Base-by-base conservation (phyloP, 495 filamentous ascomycete genomes). In the Aspergillus incahuasiensis region DNA sequence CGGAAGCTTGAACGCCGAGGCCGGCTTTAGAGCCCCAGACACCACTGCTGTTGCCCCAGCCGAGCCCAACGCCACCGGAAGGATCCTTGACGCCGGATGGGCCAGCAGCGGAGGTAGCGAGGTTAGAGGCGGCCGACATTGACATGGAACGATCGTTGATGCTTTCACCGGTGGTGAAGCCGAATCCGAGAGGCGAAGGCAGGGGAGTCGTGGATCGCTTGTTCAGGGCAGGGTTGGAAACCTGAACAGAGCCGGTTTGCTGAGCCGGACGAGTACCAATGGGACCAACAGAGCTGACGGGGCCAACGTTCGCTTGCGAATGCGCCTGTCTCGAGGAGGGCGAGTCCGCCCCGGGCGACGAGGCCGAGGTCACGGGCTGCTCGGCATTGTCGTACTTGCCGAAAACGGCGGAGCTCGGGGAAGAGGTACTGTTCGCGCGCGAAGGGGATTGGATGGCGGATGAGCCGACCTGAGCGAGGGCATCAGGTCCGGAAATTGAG, bases 151-250 rank as follows among this genome's bases (percentile, higher is more conserved):
- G 78, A 58, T 88, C 86, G 44, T 82, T 83, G 5, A 60, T 58
- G 12, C 65, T 70, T 50, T 88, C 84, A 52, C 71, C 70, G 21
- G 78, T 64, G 7, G 80, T 85, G 65, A 91, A 89, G 15, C 89
- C 86, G 61, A 91, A 91, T 18, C 74, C 71, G 34, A 97, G 71
- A 5, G 94, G 92, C 25, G 92, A 96, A 20, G 91, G 89, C 19
- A 97, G 79, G 51, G 94, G 91, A 15, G 92, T 95, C 5, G 87
- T 95, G 1, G 91, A 87, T 22, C 91, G 87, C 79, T 95, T 96
- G 76, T 81, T 89, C 61, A 91, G 68, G 15, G 80, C 81, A 13
- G 85, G 76, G 68, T 91, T 92, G 11, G 70, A 53, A 0, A 74
- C 66, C 58, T 85, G 82, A 43, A 52, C 63, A 13, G 67, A 67